phyloP scores from a whole-genome alignment of 306 rosid genomes.

The Fragaria ananassa region DNA sequence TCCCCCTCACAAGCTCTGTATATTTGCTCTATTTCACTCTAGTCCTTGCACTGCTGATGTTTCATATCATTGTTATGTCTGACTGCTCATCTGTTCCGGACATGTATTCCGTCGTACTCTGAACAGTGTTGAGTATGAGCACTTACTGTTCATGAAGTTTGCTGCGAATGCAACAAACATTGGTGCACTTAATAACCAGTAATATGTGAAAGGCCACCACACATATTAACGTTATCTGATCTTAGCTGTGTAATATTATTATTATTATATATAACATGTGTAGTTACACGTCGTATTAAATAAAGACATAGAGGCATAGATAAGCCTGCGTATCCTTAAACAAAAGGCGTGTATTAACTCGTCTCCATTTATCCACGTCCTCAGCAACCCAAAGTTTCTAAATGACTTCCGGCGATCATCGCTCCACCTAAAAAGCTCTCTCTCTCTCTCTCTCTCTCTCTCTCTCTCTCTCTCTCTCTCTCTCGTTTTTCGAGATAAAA shows the following conservation, averaged over 20 bases:
- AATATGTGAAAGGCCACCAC: no score
- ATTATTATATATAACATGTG: no score
- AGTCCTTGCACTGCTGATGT: neutral
- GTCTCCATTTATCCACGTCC: constrained; percentile 1
- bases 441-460: neutral
- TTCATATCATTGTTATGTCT: neutral
- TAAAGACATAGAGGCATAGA: no score
- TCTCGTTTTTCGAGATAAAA: neutral
- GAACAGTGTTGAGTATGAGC: neutral
- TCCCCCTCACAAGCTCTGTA: neutral
- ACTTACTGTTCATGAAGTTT: neutral
- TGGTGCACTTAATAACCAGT: no score
- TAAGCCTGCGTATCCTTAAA: neutral
- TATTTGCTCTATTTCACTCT: neutral
- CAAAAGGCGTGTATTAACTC: neutral
- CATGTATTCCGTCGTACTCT: neutral
- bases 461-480: neutral
- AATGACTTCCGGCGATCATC: neutral
- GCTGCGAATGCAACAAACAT: neutral
- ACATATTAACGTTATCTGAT: no score
- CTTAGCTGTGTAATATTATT: no score
- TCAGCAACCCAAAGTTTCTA: neutral
- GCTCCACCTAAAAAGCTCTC: neutral
- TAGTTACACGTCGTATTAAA: no score
- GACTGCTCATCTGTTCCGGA: neutral